Evolutionary conservation across 257 asterid genomes (phyloP), one percentile per base, ranked within the genome.

Genomic region (Apocynum venetum): DNA sequence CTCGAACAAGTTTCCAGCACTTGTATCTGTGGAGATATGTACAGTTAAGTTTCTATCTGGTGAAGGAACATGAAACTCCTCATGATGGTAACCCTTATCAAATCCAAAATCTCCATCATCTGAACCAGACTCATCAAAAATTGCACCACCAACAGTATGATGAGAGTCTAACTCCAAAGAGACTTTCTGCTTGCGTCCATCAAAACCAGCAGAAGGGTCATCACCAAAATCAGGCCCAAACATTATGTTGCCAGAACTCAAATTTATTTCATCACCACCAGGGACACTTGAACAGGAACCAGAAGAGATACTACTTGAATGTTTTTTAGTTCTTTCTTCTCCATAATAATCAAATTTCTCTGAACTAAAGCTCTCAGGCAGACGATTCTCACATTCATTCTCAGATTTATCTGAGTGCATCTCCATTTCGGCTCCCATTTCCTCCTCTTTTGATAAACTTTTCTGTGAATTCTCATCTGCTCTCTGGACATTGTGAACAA

Each of bases 81-180:
- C 88, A 79, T 77, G 82, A 47, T 63, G 75, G 63, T 90, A 86
- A 76, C 86, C 89, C 14, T 76, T 36, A 79, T 80, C 83, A 76
- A 77, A 83, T 77, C 78, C 81, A 73, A 66, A 73, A 48, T 81
- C 79, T 59, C 87, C 96, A 80, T 76, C 80, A 52, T 89, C 95
- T 70, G 97, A 89, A 82, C 91, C 91, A 81, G 83, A 82, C 56
- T 86, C 88, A 74, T 91, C 95, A 82, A 84, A 89, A 76, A 82
- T 36, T 83, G 76, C 86, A 87, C 87, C 83, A 82, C 78, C 87
- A 73, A 77, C 86, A 73, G 80, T 59, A 77, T 78, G 89, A 73
- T 82, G 84, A 78, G 86, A 78, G 83, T 86, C 78, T 70, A 79
- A 76, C 80, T 80, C 75, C 40, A 78, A 81, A 44, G 84, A 77